phyloP scores from a whole-genome alignment of 768 basidiomycete genomes.

The Russula compacta region DNA sequence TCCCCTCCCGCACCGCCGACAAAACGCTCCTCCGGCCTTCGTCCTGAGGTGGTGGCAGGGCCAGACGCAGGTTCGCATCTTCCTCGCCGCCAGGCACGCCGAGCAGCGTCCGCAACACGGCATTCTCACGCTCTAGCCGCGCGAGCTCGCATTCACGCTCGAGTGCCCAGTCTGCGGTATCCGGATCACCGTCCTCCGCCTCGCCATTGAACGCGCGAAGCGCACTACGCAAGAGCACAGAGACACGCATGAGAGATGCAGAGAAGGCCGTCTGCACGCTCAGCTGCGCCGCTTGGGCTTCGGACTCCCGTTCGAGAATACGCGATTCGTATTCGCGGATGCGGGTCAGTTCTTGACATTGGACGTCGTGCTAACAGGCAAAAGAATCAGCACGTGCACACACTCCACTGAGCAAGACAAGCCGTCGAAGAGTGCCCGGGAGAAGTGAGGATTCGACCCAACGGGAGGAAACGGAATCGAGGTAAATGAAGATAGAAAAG shows the following conservation, averaged over 20 bases:
- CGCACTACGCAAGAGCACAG: constrained; percentile 57
- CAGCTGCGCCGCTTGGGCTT: constrained; percentile 49
- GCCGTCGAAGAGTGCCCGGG: too few species aligned
- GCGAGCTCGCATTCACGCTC: constrained; percentile 88
- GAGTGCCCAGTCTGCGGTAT: constrained; percentile 61
- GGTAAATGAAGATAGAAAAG: neutral
- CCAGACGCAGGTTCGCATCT: neutral
- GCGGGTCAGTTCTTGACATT: constrained; percentile 82
- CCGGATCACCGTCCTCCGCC: constrained; percentile 26
- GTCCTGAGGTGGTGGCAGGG: constrained; percentile 2
- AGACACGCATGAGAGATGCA: constrained; percentile 58
- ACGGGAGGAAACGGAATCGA: neutral
- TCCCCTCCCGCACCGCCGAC: constrained; percentile 6
- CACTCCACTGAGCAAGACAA: neutral
- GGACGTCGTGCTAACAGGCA: constrained; percentile 68
- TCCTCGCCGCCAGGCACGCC: constrained; percentile 33
- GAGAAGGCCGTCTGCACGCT: constrained; percentile 57
- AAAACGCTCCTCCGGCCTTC: constrained; percentile 20
- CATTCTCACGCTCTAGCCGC: constrained; percentile 82
- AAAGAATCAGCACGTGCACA: neutral
- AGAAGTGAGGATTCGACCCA: neutral
- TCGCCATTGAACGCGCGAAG: constrained; percentile 67
- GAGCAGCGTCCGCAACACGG: constrained; percentile 64
- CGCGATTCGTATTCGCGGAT: constrained; percentile 87
- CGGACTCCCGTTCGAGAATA: constrained; percentile 67